Conservation (phyloP, 768 basidiomycete genomes). For the Aureoboletus auriporus region DNA sequence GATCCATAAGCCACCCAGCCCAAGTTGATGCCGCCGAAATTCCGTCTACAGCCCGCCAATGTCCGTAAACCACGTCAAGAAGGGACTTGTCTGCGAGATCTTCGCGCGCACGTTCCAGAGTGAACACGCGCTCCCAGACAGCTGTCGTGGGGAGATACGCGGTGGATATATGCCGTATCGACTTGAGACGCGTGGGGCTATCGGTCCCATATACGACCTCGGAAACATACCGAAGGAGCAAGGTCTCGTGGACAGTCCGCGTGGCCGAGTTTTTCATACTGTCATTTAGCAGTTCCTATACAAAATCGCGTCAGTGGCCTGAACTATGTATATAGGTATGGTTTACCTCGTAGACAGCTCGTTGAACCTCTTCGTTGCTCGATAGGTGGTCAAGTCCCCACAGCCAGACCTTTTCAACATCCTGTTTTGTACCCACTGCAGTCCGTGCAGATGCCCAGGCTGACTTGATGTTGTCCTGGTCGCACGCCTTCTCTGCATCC, state of each 20-base stretch:
- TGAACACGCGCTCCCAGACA: constrained; percentile 45
- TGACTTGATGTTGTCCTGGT: constrained; percentile 22
- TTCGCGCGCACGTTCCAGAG: constrained; percentile 20
- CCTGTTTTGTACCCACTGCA: constrained; percentile 23
- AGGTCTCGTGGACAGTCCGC: constrained; percentile 40
- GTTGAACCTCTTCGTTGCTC: constrained; percentile 14
- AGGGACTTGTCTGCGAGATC: constrained; percentile 15
- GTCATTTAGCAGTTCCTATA: constrained; percentile 41
- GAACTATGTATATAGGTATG: neutral
- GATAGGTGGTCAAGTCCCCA: constrained; percentile 43
- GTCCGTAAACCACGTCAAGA: constrained; percentile 33
- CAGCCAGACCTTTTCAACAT: constrained; percentile 43
- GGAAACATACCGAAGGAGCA: constrained; percentile 45
- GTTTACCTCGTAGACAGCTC: constrained; percentile 33
- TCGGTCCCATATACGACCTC: constrained; percentile 23
- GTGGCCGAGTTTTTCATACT: constrained; percentile 42
- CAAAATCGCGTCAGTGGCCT: neutral
- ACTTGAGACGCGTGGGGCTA: constrained; percentile 16
- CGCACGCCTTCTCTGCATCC: constrained; percentile 36
- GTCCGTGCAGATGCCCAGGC: constrained; percentile 46
- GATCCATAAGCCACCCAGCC: constrained; percentile 44
- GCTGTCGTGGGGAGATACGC: constrained; percentile 39
- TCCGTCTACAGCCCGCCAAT: constrained; percentile 39
- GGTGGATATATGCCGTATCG: constrained; percentile 39
- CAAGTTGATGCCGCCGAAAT: constrained; percentile 40